phyloP scores from a whole-genome alignment of 106 monocot species.

The Dactylorhiza incarnata region DNA sequence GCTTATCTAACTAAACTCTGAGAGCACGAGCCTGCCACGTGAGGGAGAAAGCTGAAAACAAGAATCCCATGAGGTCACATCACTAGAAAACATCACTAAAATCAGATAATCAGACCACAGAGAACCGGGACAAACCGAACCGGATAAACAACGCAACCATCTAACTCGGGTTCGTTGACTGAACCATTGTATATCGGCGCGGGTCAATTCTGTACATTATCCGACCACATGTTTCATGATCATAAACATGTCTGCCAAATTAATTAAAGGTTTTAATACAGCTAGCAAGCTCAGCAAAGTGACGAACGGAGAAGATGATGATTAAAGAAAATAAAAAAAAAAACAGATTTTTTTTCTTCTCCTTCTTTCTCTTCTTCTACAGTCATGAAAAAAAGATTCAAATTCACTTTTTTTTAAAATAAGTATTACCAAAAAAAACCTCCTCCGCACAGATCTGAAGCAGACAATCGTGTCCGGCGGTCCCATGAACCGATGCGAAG shows the following conservation, averaged over 20 bases:
- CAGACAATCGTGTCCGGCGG: conserved; percentile 5
- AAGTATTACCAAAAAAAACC: no score
- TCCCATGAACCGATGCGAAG: conserved; percentile 12
- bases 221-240: neutral
- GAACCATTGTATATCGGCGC: neutral
- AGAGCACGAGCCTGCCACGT: no score
- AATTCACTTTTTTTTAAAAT: no score
- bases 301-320: neutral
- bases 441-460: conserved; percentile 2
- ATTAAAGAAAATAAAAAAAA: no score
- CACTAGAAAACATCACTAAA: neutral
- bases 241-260: neutral
- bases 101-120: neutral
- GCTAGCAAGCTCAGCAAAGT: neutral
- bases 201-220: neutral
- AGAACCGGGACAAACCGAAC: neutral
- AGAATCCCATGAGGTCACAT: neutral
- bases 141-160: neutral
- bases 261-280: neutral
- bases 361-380: no score
- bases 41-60: neutral
- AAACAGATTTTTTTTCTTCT: no score
- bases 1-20: no score
- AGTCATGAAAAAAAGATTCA: no score
- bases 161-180: neutral